Conservation (phyloP, 164 flowering plant species). For the Vitis amurensis region DNA sequence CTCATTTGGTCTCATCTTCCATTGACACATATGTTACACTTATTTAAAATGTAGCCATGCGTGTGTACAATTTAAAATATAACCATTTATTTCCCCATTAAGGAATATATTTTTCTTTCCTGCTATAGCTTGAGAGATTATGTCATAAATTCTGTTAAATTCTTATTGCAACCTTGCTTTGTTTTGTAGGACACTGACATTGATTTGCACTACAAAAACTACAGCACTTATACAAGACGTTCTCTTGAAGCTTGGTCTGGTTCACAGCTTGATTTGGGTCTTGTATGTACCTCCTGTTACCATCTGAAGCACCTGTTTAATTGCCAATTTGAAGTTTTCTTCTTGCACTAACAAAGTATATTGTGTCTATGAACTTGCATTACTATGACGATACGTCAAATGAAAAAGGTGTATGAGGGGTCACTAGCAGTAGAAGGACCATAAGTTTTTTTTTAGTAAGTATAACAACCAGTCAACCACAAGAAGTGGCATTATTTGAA, state of each 20-base stretch:
- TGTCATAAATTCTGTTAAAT: background rate
- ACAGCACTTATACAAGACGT: constrained; percentile 58
- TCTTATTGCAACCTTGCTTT: background rate
- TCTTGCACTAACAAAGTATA: no score
- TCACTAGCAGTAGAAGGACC: no score
- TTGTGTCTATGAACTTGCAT: no score
- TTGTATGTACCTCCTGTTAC: constrained; percentile 52
- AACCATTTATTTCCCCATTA: background rate
- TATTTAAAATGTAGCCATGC: background rate
- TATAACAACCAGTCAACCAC: no score
- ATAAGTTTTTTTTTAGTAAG: no score
- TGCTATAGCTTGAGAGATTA: background rate
- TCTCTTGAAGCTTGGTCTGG: constrained; percentile 96
- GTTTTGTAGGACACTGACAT: constrained; percentile 70
- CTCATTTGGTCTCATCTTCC: background rate
- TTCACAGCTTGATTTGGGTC: constrained; percentile 77
- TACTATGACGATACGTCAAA: no score
- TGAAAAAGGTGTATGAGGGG: no score
- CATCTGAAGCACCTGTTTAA: background rate
- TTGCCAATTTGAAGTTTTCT: background rate
- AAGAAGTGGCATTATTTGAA: no score
- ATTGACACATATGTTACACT: no score
- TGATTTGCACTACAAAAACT: constrained; percentile 60
- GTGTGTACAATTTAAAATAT: background rate
- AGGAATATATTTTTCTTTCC: background rate